Base-by-base conservation (phyloP, 441 rosid species). In the Metrosideros polymorpha region DNA sequence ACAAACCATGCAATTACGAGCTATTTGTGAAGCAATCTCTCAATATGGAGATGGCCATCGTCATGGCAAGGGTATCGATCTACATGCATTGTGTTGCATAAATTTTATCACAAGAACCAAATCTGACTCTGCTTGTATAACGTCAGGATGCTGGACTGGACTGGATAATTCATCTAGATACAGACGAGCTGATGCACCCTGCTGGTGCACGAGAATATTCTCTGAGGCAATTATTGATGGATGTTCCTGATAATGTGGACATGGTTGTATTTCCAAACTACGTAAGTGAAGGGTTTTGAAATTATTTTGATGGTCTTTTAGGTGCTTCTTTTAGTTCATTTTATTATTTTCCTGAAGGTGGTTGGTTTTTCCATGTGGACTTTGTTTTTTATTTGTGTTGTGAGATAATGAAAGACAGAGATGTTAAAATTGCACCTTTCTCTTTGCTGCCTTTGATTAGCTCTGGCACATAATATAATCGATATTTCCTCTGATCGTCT, bases 41-140 rank as follows among this genome's bases (percentile, higher is more conserved):
- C 90, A 94, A 95, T 89, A 95, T 95, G 97, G 97, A 95, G 91
- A 95, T 94, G 96, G 97, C 97, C 84, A 95, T 95, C 89, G 92
- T 93, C 92, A 93, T 94, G 97, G 97, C 97, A 84, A 94, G 97
- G 95, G 97, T 95, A 93, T 83, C 92, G 47, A 76, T 83, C 79
- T 79, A 19, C 83, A 57, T 84, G 51, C 83, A 87, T 47, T 45
- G 66, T 75, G 56, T 89, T 51, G 75, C 85, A 51, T 63, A 52
- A 82, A n/a, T 32, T 86, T 43, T n/a, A 57, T 82, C 42, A 51
- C 84, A 71, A 51, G 19, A 59, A 45, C 59, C 43, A 12, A 61
- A 50, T 59, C 83, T 89, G 84, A 86, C 87, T 87, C 83, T 50
- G 66, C 56, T 86, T 84, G 56, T 56, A 24, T 88, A 89, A 92